Base-by-base conservation (phyloP, 179 eudicot species). In the Patellifolia procumbens region DNA sequence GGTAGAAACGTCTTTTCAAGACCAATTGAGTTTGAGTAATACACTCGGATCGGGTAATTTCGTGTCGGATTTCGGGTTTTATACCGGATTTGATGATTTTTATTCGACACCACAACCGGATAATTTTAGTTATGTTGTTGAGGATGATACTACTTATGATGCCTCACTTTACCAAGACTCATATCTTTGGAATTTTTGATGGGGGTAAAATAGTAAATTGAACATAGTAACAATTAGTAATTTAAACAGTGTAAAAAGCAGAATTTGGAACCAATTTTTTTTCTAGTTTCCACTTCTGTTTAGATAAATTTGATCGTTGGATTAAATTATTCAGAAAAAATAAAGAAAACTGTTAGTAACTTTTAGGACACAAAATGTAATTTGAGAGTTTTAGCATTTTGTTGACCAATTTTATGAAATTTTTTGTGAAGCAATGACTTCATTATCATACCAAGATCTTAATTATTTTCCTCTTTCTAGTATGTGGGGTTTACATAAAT, bases 181-280 rank as follows among this genome's bases (percentile, higher is more conserved):
- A 10, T 84, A 72, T 32, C 90, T 89, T 7, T 91, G 96, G 96
- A 89, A 80, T 65, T 91, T 91, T 68, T 86, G 34, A 61, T 46
- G 11, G 19, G 0, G 8, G 49, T n/a, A 20, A 49, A 48, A 31
- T 2, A 19, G 5, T 39, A 46, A 68, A 58, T 8, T 51, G 69
- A 34, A 63, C 74, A 70, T 55, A 75, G 2, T 1, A n/a, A 35
- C 56, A 32, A 11, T 29, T 20, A 59, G 42, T 26, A 26, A 17
- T 32, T 2, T 3, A 59, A 35, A 28, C 48, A 72, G 11, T 12
- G 45, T 31, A 49, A 10, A 55, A 11, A 5, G 74, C 7, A 32
- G 72, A 52, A 37, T 70, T 75, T 68, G 66, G 59, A 63, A 55
- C 42, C 39, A 29, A 7, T 56, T 59, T 68, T n/a, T 76, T 68